phyloP scores from a whole-genome alignment of 129 eudicot species.

The Deinandra increscens region DNA sequence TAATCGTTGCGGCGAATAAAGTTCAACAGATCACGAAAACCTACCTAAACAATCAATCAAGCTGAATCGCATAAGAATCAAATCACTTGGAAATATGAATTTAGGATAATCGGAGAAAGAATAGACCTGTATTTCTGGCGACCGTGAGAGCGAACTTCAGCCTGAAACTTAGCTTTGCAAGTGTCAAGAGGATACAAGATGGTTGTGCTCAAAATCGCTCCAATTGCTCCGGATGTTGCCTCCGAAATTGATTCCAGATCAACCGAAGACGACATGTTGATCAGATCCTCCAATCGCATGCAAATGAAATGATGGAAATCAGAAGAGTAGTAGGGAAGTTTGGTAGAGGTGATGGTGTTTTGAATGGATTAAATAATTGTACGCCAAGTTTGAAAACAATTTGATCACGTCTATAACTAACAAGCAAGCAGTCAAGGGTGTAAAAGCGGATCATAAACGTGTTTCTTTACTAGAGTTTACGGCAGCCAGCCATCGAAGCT shows the following conservation, averaged over 20 bases:
- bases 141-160: constrained; percentile 58
- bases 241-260: constrained; percentile 75
- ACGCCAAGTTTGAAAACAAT: too few species aligned
- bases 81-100: background rate
- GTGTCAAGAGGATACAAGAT: constrained; percentile 81
- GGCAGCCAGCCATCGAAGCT: too few species aligned
- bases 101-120: too few species aligned
- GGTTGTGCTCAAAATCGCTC: constrained; percentile 70
- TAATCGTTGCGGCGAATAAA: too few species aligned
- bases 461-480: too few species aligned
- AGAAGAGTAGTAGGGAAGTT: too few species aligned
- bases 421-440: too few species aligned
- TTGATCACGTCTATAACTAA: too few species aligned
- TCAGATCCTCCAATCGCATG: constrained; percentile 10
- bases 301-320: background rate
- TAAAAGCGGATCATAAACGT: too few species aligned
- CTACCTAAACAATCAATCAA: background rate
- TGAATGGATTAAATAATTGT: too few species aligned
- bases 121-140: constrained; percentile 56
- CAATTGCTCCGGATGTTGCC: constrained; percentile 83
- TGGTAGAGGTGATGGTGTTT: too few species aligned
- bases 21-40: background rate
- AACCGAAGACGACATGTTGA: constrained; percentile 42
- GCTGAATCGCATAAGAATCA: background rate
- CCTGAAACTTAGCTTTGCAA: constrained; percentile 81